Evolutionary conservation across 306 rosid species (phyloP).

Genomic region (Quercus cerris): DNA sequence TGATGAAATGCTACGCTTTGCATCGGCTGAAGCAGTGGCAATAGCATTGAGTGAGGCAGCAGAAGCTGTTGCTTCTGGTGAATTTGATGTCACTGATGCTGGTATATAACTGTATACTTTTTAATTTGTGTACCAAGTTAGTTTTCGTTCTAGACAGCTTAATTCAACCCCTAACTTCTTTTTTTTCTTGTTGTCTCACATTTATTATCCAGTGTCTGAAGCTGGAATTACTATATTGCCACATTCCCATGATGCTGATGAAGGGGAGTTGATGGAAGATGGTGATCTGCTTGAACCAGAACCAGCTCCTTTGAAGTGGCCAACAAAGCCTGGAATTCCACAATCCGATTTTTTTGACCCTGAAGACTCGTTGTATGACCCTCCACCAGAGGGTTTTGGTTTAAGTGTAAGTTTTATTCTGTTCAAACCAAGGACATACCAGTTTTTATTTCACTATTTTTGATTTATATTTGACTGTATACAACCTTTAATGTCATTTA

Average conservation of each 20-base stretch:
- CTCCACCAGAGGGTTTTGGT: constrained; percentile 83
- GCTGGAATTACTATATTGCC: constrained; percentile 82
- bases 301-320: constrained; percentile 56
- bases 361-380: constrained; percentile 77
- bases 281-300: constrained; percentile 47
- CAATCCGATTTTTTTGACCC: constrained; percentile 56
- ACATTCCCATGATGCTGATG: constrained; percentile 31
- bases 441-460: not conserved
- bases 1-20: constrained; percentile 38
- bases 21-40: constrained; percentile 89
- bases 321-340: constrained; percentile 54
- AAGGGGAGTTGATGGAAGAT: constrained; percentile 29
- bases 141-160: constrained; percentile 17
- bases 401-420: constrained; percentile 51
- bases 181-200: constrained; percentile 8
- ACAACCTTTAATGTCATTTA: constrained; percentile 27
- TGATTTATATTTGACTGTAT: not conserved
- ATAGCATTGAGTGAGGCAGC: constrained; percentile 71
- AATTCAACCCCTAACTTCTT: not conserved
- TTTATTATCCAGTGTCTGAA: constrained; percentile 56
- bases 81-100: constrained; percentile 50
- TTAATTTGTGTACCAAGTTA: not conserved
- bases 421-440: not conserved
- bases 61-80: constrained; percentile 63
- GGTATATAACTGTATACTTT: constrained; percentile 47